Conservation (phyloP, 139 green algal species). For the Edaphochlamys debaryana region DNA sequence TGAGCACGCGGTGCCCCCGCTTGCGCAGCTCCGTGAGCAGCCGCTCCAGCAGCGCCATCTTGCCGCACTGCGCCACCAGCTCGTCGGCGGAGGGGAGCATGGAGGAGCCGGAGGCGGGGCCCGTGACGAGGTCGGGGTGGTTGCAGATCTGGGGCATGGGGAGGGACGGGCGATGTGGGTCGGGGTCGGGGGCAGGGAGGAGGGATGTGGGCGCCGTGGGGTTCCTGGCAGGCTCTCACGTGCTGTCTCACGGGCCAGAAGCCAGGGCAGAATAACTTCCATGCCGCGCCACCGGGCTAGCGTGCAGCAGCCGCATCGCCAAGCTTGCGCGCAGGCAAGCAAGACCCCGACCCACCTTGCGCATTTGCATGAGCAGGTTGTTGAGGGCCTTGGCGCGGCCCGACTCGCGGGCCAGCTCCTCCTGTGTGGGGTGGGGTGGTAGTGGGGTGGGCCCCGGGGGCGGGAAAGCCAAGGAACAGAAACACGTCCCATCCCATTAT, state of each 20-base stretch:
- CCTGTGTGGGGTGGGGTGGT: conserved; percentile 24
- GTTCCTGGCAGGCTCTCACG: too few species aligned
- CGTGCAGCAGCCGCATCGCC: too few species aligned
- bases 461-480: too few species aligned
- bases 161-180: too few species aligned
- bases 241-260: too few species aligned
- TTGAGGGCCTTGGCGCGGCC: conserved; percentile 69
- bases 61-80: conserved; percentile 92
- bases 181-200: conserved; percentile 50
- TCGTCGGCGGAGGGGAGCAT: conserved; percentile 57
- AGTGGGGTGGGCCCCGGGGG: too few species aligned
- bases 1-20: conserved; percentile 88
- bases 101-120: conserved; percentile 46
- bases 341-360: too few species aligned
- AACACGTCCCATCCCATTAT: too few species aligned
- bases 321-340: too few species aligned
- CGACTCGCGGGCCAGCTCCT: conserved; percentile 33
- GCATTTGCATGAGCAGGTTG: conserved; percentile 92
- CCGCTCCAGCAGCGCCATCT: conserved; percentile 93
- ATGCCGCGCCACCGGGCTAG: too few species aligned
- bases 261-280: too few species aligned
- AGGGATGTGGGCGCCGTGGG: background rate
- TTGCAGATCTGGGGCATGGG: conserved; percentile 98
- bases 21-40: conserved; percentile 77
- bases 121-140: conserved; percentile 97